Conservation (phyloP, 345 rosid species). For the Salix suchowensis region DNA sequence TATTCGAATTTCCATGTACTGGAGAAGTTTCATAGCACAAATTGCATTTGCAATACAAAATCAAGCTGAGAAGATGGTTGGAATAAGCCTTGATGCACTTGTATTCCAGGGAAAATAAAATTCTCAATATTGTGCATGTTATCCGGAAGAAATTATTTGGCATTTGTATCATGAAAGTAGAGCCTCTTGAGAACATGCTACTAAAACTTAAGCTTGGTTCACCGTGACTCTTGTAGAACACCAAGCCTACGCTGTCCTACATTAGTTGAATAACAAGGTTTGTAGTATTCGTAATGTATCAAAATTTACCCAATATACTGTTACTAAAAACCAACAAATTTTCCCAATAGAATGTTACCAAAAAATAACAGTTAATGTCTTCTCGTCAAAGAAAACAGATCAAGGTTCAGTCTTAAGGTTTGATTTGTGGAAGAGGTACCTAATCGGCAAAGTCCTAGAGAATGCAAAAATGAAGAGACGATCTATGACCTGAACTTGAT, state of each 20-base stretch:
- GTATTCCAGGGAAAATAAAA: too few relatives aligned
- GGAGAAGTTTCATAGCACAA: too few relatives aligned
- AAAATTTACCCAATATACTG: neutral
- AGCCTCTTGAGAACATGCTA: neutral
- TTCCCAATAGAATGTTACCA: neutral
- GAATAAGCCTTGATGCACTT: too few relatives aligned
- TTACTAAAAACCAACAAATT: too few relatives aligned
- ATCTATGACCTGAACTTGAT: conserved; percentile 38
- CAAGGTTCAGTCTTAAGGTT: neutral
- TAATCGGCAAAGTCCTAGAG: neutral
- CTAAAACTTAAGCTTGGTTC: neutral
- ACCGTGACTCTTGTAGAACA: neutral
- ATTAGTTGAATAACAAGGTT: neutral
- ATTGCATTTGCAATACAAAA: too few relatives aligned
- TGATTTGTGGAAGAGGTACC: neutral
- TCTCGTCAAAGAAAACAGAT: neutral
- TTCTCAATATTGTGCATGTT: too few relatives aligned
- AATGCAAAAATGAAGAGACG: neutral
- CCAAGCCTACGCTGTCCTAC: neutral
- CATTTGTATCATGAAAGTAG: neutral
- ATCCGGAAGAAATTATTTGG: neutral
- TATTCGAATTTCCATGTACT: too few relatives aligned
- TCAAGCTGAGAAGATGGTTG: too few relatives aligned
- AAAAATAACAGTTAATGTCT: neutral
- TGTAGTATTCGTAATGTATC: neutral